Evolutionary conservation across 495 filamentous ascomycete species (phyloP), one percentile per base, ranked within the genome.

Genomic region (Xylaria acuta): DNA sequence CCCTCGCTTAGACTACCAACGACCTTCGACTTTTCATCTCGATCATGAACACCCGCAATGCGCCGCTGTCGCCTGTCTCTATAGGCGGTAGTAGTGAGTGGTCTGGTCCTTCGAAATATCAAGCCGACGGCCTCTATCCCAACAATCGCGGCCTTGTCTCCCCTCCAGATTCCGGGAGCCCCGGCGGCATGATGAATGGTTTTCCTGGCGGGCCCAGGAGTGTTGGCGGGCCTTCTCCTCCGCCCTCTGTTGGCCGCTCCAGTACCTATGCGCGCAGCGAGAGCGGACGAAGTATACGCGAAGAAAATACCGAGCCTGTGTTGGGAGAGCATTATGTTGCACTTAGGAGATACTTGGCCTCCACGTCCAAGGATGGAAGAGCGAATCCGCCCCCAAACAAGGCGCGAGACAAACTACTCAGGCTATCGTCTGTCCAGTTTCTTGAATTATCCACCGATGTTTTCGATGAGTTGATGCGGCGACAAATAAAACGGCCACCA

Each of bases 401-500:
- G 79, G 96, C 96, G 51, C 88, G 94, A 64, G 96, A 98, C 81
- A 99, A 99, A 83, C 85, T 98, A 56, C 87, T 97, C 63, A 89
- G 95, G 59, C 84, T 99, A 45, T 97, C 94, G 1, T 84, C 91
- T 12, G 94, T 95, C 32, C 96, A 99, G 78, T 99, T 99, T 79
- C 93, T 97, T 78, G 96, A 99, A 83, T 86, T 99, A 27, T 97
- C 94, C 78, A 98, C 95, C 27, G 96, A 99, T 80, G 96, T 99
- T 41, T 98, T 94, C 81, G 96, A 99, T 80, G 96, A 99, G 81
- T 84, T 98, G 54, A 87, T 96, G 72, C 92, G 96, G 45, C 90
- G 96, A 70, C 93, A 97, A 80, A 85, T 89, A 4, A 79, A 79
- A 36, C 80, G 84, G 75, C 85, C 84, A 66, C 85, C 86, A 34